A percentile compares a stretch with the other conserved stretches of the same genome.
These are phyloP conservation scores for Chamaecrista fasciculata DNA, from an alignment of 306 rosid species.

Conservation along the genomic window DNA sequence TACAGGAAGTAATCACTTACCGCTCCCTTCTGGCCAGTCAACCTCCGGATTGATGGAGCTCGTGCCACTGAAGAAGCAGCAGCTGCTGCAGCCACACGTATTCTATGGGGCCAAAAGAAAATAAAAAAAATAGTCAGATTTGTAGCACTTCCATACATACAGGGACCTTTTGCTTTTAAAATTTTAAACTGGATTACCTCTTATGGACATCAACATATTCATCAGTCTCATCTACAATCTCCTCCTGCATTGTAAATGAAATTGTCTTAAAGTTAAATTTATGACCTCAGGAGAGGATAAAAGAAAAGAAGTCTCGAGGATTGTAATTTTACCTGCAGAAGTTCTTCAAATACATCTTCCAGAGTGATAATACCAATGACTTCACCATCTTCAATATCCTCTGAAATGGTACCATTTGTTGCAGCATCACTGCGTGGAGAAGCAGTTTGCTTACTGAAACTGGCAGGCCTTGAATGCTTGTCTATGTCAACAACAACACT, in stretches of 20 bases:
- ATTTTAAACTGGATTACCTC: constrained; percentile 46
- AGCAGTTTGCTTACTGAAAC: constrained; percentile 32
- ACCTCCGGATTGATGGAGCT: constrained; percentile 78
- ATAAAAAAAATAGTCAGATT: constrained; percentile 23
- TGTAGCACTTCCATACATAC: constrained; percentile 2
- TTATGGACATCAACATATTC: constrained; percentile 96
- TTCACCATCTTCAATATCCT: constrained; percentile 85
- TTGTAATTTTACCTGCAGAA: constrained; percentile 64
- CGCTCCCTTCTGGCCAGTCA: constrained; percentile 55
- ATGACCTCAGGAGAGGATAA: neutral
- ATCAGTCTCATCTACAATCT: constrained; percentile 97
- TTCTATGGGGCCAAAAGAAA: constrained; percentile 61
- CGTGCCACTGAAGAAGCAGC: constrained; percentile 93
- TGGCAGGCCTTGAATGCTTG: constrained; percentile 46
- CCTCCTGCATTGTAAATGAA: constrained; percentile 63
- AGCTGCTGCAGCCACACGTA: constrained; percentile 95
- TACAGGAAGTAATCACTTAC: constrained; percentile 36
- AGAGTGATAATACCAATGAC: constrained; percentile 94
- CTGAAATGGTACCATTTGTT: constrained; percentile 41
- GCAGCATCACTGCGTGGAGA: constrained; percentile 39
- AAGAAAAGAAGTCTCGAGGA: constrained; percentile 1
- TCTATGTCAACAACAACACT: constrained; percentile 67
- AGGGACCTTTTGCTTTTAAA: constrained; percentile 7
- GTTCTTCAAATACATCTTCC: constrained; percentile 99
- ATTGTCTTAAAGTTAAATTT: constrained; percentile 1